phyloP scores from a whole-genome alignment of 1,139 yeast genomes.

The Geotrichum siamense region DNA sequence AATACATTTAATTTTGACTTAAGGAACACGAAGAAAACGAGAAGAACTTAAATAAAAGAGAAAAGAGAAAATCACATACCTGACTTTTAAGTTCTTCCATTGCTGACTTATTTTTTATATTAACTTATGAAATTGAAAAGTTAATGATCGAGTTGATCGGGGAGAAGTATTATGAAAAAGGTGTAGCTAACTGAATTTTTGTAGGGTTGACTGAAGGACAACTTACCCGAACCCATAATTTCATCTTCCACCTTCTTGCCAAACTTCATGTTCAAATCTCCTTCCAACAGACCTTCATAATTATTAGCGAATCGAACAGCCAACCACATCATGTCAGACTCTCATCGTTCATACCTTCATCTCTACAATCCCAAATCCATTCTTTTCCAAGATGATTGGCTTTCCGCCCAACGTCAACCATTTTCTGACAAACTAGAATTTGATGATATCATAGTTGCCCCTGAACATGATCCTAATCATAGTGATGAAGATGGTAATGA shows the following conservation, averaged over 20 bases:
- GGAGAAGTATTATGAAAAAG: no score
- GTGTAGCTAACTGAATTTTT: no score
- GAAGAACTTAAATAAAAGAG: no score
- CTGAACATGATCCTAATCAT: background rate
- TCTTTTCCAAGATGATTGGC: conserved; percentile 2
- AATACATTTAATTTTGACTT: background rate
- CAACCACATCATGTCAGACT: conserved; percentile 5
- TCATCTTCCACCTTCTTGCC: background rate
- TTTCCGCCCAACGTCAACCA: background rate
- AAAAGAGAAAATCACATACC: background rate
- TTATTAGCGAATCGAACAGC: no score
- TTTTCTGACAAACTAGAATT: background rate
- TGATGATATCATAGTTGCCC: conserved; percentile 1
- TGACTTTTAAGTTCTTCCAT: background rate
- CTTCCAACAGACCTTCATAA: no score
- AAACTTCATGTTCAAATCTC: no score
- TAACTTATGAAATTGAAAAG: background rate
- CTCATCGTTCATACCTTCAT: conserved; percentile 2
- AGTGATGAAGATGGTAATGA: background rate
- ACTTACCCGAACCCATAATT: background rate
- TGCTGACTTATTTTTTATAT: background rate
- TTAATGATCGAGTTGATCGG: background rate
- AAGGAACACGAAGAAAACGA: no score
- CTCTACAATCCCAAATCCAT: background rate
- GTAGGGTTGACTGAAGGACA: no score